Evolutionary conservation across 495 filamentous ascomycete species (phyloP), one percentile per base, ranked within the genome.

Genomic region (Penicillium mononematosum): DNA sequence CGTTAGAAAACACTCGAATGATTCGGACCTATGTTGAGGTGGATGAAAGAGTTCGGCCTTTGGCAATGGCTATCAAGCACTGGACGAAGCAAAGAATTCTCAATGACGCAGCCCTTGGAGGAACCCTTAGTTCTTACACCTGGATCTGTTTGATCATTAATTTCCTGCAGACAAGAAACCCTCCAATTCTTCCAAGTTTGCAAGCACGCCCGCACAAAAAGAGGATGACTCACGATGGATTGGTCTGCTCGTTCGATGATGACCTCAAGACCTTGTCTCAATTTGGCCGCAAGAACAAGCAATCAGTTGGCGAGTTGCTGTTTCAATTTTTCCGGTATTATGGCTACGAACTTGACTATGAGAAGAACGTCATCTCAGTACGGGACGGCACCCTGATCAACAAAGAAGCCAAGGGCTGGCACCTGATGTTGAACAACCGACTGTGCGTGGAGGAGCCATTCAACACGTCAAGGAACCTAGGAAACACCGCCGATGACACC

Each of bases 121-220:
- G 91, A 43, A 98, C 94, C 7, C 77, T 98, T 24, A 97, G 94
- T 70, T 98, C 95, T 10, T 98, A 98, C 66, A 96, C 94, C n/a
- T 98, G 94, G 94, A 97, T 96, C 69, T 98, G 94, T 76, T 85
- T 98, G 83, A 96, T 98, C 60, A 87, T 98, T 63, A 94, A 92
- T 58, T 98, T 98, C 69, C 81, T 98, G 32, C 94, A 98, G 72
- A 88, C 89, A 31, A 84, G 94, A 63, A 80, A 91, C 57, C 91
- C 93, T 43, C 92, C 92, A 0, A 82, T 98, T 43, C 74, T 98
- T 20, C 94, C 94, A 7, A 86, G 89, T 25, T 81, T 98, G 10
- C 95, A 97, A 62, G 85, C 91, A 58, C 80, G 82, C 14, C 82
- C 88, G 7, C 83, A 89, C 59, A 73, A 87, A 62, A 84, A 84